Conservation (phyloP, 371 early-diverging fungal species). For the Fennellomyces sp. region DNA sequence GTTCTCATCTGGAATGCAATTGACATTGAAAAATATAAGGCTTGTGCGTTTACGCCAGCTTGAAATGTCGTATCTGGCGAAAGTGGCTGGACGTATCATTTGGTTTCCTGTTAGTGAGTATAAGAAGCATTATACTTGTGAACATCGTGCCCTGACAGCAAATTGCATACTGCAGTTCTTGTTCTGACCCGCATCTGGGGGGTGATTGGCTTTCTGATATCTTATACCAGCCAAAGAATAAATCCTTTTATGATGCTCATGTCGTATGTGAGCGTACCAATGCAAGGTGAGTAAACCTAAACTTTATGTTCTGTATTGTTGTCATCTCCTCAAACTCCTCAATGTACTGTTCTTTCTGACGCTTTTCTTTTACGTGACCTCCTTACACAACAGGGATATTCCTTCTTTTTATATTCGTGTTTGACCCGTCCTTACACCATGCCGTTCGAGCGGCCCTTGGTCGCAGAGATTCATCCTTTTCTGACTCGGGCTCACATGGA, state of each 20-base stretch:
- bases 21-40: not conserved
- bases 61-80: conserved; percentile 8
- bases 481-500: too few relatives aligned
- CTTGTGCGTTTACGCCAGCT: not conserved
- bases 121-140: not conserved
- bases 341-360: not conserved
- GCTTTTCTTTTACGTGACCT: not conserved
- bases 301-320: not conserved
- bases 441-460: not conserved
- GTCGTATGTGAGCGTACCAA: conserved; percentile 6
- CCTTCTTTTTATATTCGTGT: conserved; percentile 6
- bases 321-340: not conserved
- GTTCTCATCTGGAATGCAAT: not conserved
- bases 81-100: conserved; percentile 9
- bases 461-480: too few relatives aligned
- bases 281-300: conserved; percentile 9
- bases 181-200: conserved; percentile 17
- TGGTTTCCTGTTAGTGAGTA: conserved; percentile 18
- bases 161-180: conserved; percentile 5
- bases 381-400: conserved; percentile 8
- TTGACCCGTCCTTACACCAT: conserved; percentile 12
- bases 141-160: not conserved
- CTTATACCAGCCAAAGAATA: conserved; percentile 1
- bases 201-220: not conserved
- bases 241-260: conserved; percentile 11